Evolutionary conservation across 2,329 filamentous ascomycete species (phyloP).

Genomic region (Aphanocladium album): DNA sequence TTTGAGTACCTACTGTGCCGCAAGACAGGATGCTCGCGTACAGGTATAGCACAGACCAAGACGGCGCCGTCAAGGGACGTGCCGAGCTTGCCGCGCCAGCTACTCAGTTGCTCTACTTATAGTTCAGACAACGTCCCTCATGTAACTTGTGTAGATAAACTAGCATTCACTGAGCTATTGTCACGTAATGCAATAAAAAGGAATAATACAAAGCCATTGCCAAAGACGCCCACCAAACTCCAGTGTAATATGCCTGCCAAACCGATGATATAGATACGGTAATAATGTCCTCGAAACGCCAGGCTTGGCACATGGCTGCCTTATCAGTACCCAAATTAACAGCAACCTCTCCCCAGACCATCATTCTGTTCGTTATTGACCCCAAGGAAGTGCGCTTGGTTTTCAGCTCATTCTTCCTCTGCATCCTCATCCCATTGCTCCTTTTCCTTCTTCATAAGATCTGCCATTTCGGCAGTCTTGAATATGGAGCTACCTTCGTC

Average conservation of each 20-base stretch:
- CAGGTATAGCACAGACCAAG: not conserved
- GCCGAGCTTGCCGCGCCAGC: not conserved
- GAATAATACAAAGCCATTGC: not conserved
- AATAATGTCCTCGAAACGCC: slow-evolving; percentile 2
- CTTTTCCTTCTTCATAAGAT: slow-evolving; percentile 68
- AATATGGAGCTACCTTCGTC: slow-evolving; percentile 70
- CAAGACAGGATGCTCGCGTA: not conserved
- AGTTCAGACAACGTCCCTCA: not conserved
- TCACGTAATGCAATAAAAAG: not conserved
- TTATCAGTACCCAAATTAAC: not conserved
- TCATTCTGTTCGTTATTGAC: not conserved
- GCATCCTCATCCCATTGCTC: slow-evolving; percentile 79
- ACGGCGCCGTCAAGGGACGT: not conserved
- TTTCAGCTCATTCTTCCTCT: slow-evolving; percentile 52
- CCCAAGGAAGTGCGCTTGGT: too few species aligned
- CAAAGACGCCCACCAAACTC: not conserved
- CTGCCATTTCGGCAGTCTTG: slow-evolving; percentile 64
- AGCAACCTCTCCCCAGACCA: not conserved
- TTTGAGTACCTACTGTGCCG: too few species aligned
- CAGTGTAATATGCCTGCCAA: not conserved
- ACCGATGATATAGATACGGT: not conserved
- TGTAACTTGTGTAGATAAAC: not conserved
- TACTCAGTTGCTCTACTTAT: not conserved
- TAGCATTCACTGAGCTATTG: not conserved
- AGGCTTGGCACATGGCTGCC: not conserved